These are phyloP conservation scores for Suhomyces terraborum DNA, from an alignment of 1,139 yeast species.

Conservation along the genomic window DNA sequence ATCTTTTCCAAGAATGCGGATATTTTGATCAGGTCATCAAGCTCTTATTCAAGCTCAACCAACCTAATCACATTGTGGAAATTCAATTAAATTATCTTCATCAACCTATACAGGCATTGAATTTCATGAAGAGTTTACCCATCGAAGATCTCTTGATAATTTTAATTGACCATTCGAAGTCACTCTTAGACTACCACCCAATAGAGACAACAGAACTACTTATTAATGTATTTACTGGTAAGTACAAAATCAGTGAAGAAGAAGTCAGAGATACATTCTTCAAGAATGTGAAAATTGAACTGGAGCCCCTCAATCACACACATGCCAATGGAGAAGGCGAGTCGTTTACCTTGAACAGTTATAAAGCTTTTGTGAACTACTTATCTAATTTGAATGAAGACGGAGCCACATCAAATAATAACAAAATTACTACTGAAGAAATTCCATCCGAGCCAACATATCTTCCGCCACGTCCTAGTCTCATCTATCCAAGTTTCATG, in stretches of 20 bases:
- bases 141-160: conserved; percentile 80
- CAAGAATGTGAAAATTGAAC: conserved; percentile 6
- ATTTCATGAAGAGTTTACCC: conserved; percentile 66
- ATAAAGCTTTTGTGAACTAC: conserved; percentile 68
- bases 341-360: conserved; percentile 54
- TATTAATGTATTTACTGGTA: conserved; percentile 88
- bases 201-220: conserved; percentile 79
- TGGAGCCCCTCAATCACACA: conserved; percentile 2
- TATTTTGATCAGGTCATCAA: conserved; percentile 69
- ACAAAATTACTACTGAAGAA: conserved; percentile 4
- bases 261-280: conserved; percentile 7
- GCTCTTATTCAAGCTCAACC: conserved; percentile 70
- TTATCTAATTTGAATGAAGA: conserved; percentile 41
- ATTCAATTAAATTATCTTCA: conserved; percentile 69
- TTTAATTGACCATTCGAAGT: conserved; percentile 65
- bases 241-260: conserved; percentile 45
- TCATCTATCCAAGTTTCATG: conserved; percentile 83
- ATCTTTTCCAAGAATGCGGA: conserved; percentile 76
- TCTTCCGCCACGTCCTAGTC: conserved; percentile 87
- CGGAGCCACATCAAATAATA: conserved; percentile 4
- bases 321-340: conserved; percentile 3
- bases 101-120: conserved; percentile 63
- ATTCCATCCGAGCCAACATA: conserved; percentile 58
- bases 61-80: conserved; percentile 75
- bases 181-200: conserved; percentile 67